Evolutionary conservation across 2,329 filamentous ascomycete genomes (phyloP).

Genomic region (Thyridium curvatum): DNA sequence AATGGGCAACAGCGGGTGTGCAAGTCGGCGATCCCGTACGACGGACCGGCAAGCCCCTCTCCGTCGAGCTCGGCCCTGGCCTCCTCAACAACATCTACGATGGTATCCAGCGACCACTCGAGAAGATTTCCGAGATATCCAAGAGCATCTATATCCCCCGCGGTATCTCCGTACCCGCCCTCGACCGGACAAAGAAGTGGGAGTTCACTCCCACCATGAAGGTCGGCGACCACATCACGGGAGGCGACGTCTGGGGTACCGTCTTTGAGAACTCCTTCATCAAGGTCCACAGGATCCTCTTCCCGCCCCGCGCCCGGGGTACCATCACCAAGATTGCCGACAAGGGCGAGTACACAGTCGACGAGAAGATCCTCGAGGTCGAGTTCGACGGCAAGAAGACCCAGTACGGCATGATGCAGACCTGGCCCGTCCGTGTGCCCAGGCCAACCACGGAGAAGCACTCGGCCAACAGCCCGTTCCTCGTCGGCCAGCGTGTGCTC

Average conservation of each 20-base stretch:
- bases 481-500: conserved; percentile 94
- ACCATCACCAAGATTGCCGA: conserved; percentile 86
- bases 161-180: conserved; percentile 78
- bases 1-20: conserved; percentile 66
- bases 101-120: conserved; percentile 93
- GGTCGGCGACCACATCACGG: conserved; percentile 94
- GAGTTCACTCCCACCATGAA: conserved; percentile 88
- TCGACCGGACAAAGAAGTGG: conserved; percentile 93
- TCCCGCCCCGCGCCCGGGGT: conserved; percentile 84
- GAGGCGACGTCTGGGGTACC: conserved; percentile 90
- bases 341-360: conserved; percentile 90
- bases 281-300: conserved; percentile 84
- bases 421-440: conserved; percentile 95
- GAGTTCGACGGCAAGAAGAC: conserved; percentile 97
- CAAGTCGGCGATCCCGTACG: conserved; percentile 89
- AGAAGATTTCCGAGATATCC: conserved; percentile 69
- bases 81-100: conserved; percentile 99
- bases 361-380: conserved; percentile 87
- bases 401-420: conserved; percentile 96
- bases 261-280: conserved; percentile 97
- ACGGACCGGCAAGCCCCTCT: conserved; percentile 90
- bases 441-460: conserved; percentile 89
- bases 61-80: conserved; percentile 93
- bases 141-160: conserved; percentile 96
- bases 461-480: conserved; percentile 80